A percentile compares a stretch with the other conserved stretches of the same genome.
phyloP scores from a whole-genome alignment of 306 rosid genomes.

The Pyrus betulifolia region DNA sequence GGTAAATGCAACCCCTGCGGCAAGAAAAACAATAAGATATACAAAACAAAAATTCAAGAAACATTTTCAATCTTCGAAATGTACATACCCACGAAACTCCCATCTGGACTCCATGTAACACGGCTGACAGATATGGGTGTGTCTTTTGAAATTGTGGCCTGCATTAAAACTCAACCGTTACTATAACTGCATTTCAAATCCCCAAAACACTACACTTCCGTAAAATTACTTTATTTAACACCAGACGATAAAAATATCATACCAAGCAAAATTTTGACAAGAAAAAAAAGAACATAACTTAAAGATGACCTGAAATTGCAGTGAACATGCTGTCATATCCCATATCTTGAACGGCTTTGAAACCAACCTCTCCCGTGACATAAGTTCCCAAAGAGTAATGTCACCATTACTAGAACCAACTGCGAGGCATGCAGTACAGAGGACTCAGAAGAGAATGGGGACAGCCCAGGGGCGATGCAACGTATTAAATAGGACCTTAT shows the following conservation, averaged over 20 bases:
- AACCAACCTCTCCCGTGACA: conserved; percentile 55
- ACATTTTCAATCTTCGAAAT: conserved; percentile 13
- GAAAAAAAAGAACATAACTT: background rate
- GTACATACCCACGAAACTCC: conserved; percentile 70
- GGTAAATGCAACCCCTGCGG: conserved; percentile 74
- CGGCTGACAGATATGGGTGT: conserved; percentile 61
- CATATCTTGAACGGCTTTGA: conserved; percentile 74
- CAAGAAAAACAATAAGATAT: conserved; percentile 21
- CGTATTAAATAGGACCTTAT: background rate
- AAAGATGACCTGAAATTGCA: conserved; percentile 62
- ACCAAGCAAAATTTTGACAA: background rate
- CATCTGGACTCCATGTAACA: conserved; percentile 87
- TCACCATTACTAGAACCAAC: conserved; percentile 81
- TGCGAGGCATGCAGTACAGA: conserved; percentile 25
- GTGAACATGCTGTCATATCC: conserved; percentile 45
- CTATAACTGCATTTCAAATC: conserved; percentile 14
- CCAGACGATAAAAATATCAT: conserved; percentile 8
- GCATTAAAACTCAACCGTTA: conserved; percentile 31
- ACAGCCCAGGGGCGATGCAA: background rate
- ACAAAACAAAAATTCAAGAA: background rate
- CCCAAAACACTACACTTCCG: conserved; percentile 7
- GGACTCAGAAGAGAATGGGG: background rate
- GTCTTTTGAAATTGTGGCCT: conserved; percentile 58
- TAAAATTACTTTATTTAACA: background rate
- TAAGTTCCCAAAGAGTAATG: conserved; percentile 74